These are phyloP conservation scores for Salvia sclarea DNA, from an alignment of 305 asterid species.

Conservation along the genomic window DNA sequence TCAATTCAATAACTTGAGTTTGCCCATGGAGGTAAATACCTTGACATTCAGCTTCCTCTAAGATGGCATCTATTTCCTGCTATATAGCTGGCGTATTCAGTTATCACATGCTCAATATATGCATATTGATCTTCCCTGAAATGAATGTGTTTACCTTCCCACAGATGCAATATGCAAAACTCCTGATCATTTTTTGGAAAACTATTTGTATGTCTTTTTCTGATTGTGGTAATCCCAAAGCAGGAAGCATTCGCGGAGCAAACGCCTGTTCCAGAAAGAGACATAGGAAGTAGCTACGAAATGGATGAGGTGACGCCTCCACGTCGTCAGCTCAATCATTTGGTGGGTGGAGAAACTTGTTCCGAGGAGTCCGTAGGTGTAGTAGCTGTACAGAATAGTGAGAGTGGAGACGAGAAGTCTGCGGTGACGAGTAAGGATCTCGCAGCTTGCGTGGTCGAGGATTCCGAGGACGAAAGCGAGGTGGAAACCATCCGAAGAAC, in stretches of 20 bases:
- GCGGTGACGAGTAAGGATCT: conserved; percentile 40
- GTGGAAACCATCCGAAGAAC: conserved; percentile 23
- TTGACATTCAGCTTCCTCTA: background rate
- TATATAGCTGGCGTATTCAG: background rate
- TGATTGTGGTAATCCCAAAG: conserved; percentile 20
- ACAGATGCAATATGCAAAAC: background rate
- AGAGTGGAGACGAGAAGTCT: conserved; percentile 17
- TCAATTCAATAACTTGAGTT: conserved; percentile 34
- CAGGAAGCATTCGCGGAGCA: conserved; percentile 45
- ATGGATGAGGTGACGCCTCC: conserved; percentile 17
- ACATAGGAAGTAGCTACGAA: conserved; percentile 22
- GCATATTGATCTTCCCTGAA: background rate
- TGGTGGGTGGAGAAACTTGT: conserved; percentile 22
- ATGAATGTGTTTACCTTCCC: no score
- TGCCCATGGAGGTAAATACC: conserved; percentile 63
- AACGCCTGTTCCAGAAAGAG: conserved; percentile 20
- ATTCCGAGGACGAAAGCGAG: conserved; percentile 57
- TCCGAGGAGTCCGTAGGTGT: conserved; percentile 18
- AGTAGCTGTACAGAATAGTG: conserved; percentile 31
- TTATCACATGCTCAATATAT: background rate
- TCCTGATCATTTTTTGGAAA: background rate
- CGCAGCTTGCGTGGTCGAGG: conserved; percentile 51
- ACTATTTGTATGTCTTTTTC: background rate
- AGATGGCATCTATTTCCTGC: background rate
- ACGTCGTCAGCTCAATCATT: background rate